Conservation (phyloP, 805 yeast species). For the Saccharomycopsis fermentans region DNA sequence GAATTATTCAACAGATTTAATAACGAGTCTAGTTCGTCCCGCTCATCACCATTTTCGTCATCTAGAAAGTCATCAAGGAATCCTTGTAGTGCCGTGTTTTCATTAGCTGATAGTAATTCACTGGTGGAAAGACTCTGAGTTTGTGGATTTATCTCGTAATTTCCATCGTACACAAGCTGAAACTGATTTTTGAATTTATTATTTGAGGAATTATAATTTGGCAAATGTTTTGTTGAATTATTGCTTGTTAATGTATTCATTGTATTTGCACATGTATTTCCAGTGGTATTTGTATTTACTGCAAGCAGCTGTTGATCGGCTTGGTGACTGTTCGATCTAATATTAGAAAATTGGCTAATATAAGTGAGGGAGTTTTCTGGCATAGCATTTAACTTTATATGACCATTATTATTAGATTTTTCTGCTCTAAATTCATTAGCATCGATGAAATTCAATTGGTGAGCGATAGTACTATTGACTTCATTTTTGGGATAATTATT, state of each 20-base stretch:
- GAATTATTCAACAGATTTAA: conserved; percentile 4
- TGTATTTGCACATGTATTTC: neutral
- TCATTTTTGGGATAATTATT: neutral
- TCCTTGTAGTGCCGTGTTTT: conserved; percentile 15
- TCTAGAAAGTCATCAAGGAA: conserved; percentile 17
- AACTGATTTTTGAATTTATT: neutral
- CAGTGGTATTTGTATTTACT: neutral
- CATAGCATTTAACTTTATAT: neutral
- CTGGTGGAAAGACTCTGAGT: neutral
- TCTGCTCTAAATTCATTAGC: neutral
- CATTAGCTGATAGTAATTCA: conserved; percentile 14
- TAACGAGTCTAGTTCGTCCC: conserved; percentile 5
- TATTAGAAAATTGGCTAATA: neutral
- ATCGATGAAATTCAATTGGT: neutral
- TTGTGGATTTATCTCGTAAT: neutral
- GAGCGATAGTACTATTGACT: neutral
- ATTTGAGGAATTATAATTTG: neutral
- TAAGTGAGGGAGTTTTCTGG: neutral
- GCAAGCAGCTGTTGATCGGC: neutral
- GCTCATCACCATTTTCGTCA: conserved; percentile 9
- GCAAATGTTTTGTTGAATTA: neutral
- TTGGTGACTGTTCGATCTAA: neutral
- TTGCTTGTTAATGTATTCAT: neutral
- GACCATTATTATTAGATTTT: neutral
- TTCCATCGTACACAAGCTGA: neutral